Base-by-base conservation (phyloP, 768 basidiomycete genomes). In the Lactifluus echinatus region DNA sequence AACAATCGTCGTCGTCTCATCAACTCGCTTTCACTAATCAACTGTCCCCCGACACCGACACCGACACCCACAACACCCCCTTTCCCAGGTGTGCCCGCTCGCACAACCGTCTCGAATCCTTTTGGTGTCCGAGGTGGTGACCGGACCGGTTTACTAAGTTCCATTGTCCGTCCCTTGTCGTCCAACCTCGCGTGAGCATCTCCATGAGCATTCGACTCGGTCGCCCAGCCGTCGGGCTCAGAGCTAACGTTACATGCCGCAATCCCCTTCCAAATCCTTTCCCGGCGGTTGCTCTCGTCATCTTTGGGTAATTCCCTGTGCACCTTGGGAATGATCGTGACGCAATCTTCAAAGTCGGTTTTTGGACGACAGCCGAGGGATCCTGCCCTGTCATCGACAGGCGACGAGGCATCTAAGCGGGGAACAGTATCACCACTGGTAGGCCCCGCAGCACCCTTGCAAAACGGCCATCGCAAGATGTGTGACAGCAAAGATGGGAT, bases 1-100 rank as follows among this genome's bases (percentile, higher is more conserved):
- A 93, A 73, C 67, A 93, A 68, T 65, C 91, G 79, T 51, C 87
- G 79, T 64, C 92, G 77, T 64, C 84, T 73, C 77, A 93, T 85
- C 68, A 92, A 69, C 69, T 89, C 89, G 19, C 74, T 78, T 70
- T 91, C 88, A n/a, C 79, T 78, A 55, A 89, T 89, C 40, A 81
- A 83, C 61, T 84, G 82, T 17, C 86, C 84, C 14, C 77, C 74
- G 15, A 83, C 81, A 28, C 85, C 84, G 17, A 77, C 74, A 71
- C 77, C 74, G 15, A 83, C 81, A 28, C 85, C 84, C 15, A 77
- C 74, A 71, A 70, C 76, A 15, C 45, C 50, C 24, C 47, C 46
- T 24, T 65, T 60, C 15, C 56, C 56, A 21, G 62, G 54, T 46
- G 62, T 63, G 29, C 59, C 59, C 8, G 44, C 29, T 39, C 59